Evolutionary conservation across 1,139 yeast species (phyloP), one percentile per base, ranked within the genome.

Genomic region (Blastobotrys serpentis): DNA sequence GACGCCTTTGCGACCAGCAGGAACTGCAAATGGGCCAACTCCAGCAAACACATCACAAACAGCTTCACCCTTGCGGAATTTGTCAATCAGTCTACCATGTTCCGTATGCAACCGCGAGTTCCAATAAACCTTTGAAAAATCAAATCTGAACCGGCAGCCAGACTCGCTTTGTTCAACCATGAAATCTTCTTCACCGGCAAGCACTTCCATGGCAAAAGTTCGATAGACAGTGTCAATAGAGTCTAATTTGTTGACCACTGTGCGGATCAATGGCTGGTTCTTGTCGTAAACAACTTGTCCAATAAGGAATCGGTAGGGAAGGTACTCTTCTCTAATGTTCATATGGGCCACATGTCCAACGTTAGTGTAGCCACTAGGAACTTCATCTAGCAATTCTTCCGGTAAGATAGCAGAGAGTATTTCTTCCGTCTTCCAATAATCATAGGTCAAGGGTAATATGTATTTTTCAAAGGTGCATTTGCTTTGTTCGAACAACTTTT

Each of bases 11-110:
- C 86, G 89, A 14, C 90, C 98, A 0, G 97, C 96, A 0, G 99
- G 99, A 0, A 92, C 81, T 1, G 95, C 94, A 72, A 94, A 94
- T 2, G 99, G 99, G 0, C 99, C 99, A 1, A 94, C 98, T 32
- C 99, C 99, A 0, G 97, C 98, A 78, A 94, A 87, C 0, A 89
- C 98, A 71, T 94, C 99, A 56, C 89, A 88, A 0, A 94, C 87
- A 1, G 87, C 86, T 52, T 84, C 86, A 8, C 82, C 53, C 23
- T 55, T 55, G 21, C 76, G 62, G 63, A 94, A 90, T 30, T 69
- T 61, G 2, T 69, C 63, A 8, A 92, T 83, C 43, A 94, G 69
- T 51, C 98, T 73, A 47, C 83, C 94, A 66, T 94, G 99, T 62
- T 94, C 99, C 0, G 96, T 86, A 59, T 89, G 94, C 48, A 94